A percentile compares a stretch with the other conserved stretches of the same genome.
phyloP scores from a whole-genome alignment of 306 rosid species.

The Rubus parviflorus region DNA sequence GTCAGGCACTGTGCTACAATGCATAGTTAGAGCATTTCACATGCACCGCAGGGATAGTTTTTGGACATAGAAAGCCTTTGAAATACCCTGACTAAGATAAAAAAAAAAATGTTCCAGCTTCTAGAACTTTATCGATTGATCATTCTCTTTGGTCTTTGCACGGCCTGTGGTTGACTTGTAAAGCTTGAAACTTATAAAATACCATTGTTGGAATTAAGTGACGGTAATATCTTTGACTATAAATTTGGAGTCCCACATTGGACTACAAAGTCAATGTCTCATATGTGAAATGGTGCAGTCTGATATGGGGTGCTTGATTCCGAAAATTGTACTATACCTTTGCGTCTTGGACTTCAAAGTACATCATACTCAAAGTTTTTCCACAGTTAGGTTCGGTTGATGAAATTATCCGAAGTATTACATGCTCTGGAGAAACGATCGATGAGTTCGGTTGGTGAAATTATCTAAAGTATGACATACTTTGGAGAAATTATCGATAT shows the following conservation, averaged over 20 bases:
- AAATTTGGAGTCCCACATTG: neutral
- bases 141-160: neutral
- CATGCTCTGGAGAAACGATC: too few relatives aligned
- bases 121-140: neutral
- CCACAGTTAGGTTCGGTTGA: neutral
- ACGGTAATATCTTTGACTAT: neutral
- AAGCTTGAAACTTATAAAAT: neutral
- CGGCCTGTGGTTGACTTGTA: constrained; percentile 6
- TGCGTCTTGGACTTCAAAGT: neutral
- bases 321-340: too few relatives aligned
- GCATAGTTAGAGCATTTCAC: too few relatives aligned
- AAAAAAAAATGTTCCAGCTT: neutral
- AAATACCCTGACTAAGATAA: too few relatives aligned
- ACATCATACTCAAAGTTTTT: neutral
- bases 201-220: neutral
- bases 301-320: too few relatives aligned
- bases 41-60: too few relatives aligned
- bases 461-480: too few relatives aligned
- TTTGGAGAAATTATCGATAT: too few relatives aligned
- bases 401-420: neutral
- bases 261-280: neutral
- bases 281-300: neutral
- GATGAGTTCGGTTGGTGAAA: too few relatives aligned
- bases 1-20: too few relatives aligned
- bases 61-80: too few relatives aligned